Evolutionary conservation across 495 filamentous ascomycete species (phyloP), one percentile per base, ranked within the genome.

Genomic region (Cercophora newfieldiana): DNA sequence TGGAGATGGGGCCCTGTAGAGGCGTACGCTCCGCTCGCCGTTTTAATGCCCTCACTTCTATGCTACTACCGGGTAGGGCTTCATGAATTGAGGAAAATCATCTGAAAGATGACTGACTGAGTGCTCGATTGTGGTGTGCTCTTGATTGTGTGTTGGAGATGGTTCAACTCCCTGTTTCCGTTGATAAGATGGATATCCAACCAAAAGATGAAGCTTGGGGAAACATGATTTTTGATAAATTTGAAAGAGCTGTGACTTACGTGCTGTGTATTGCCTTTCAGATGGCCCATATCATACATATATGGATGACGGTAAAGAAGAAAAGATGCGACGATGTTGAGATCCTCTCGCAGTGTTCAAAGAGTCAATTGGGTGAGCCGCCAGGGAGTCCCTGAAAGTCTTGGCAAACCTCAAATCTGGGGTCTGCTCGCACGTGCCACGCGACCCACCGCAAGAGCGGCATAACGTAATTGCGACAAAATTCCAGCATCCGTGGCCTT

Each of bases 401-500:
- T 7, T 3, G 25, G 21, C 18, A 18, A 47, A 19, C 54, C 30
- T 57, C 44, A 58, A 64, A 59, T 53, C 66, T 24, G 56, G 64
- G 64, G 64, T 24, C 22, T 10, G 24, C 12, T 29, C 19, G 58
- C 24, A 44, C 58, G 22, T 21, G n/a, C 58, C 58, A 60, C 19
- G 24, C 16, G 30, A 21, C 29, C 30, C 33, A 21, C 7, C 48
- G 21, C 24, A 26, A 22, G 24, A 21, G 59, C 68, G 70, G 70
- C 44, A 53, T 33, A 72, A 72, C 59, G 61, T 66, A 68, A 65
- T 66, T 66, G 69, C 67, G 69, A 47, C 64, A 24, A 37, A 66
- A 61, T 60, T 61, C 66, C 62, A 68, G 63, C 56, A 25, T 61
- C 68, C 74, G 72, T 76, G 75, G 75, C 75, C 75, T 77, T 62